These are phyloP conservation scores for Perilla frutescens DNA, from an alignment of 257 asterid species.

Conservation along the genomic window DNA sequence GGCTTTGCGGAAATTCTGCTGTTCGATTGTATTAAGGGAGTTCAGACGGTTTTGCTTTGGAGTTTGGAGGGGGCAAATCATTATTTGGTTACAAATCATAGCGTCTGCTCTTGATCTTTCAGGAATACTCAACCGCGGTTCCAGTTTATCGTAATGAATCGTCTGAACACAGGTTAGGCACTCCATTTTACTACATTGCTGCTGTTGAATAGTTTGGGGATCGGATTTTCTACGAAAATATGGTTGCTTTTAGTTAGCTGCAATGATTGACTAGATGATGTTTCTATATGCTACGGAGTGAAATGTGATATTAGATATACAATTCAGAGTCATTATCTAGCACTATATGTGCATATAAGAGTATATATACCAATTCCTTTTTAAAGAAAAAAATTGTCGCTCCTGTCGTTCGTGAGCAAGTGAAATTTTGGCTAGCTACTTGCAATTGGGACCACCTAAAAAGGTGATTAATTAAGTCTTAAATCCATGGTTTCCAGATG, in stretches of 20 bases:
- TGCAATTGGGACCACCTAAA: not conserved
- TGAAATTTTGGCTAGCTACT: slow-evolving; percentile 1
- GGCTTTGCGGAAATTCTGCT: slow-evolving; percentile 13
- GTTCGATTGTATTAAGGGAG: slow-evolving; percentile 14
- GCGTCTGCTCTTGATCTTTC: slow-evolving; percentile 36
- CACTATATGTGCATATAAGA: not conserved
- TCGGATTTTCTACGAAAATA: not conserved
- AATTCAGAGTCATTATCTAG: not conserved
- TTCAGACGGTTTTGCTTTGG: slow-evolving; percentile 28
- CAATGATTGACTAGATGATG: not conserved
- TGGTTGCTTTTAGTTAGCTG: slow-evolving; percentile 23
- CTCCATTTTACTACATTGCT: slow-evolving; percentile 3
- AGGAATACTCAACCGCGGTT: slow-evolving; percentile 80
- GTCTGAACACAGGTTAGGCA: slow-evolving; percentile 66
- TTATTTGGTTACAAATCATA: not conserved
- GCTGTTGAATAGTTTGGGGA: not conserved
- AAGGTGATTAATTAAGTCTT: slow-evolving; percentile 11
- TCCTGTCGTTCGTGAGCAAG: slow-evolving; percentile 26
- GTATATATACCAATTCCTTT: not conserved
- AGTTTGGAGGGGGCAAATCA: slow-evolving; percentile 9
- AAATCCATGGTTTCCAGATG: not conserved
- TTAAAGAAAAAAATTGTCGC: not conserved
- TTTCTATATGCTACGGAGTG: not conserved
- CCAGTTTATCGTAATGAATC: slow-evolving; percentile 92
- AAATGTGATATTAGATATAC: not conserved